Conservation (phyloP, 257 asterid species). For the Solanum tarijense region DNA sequence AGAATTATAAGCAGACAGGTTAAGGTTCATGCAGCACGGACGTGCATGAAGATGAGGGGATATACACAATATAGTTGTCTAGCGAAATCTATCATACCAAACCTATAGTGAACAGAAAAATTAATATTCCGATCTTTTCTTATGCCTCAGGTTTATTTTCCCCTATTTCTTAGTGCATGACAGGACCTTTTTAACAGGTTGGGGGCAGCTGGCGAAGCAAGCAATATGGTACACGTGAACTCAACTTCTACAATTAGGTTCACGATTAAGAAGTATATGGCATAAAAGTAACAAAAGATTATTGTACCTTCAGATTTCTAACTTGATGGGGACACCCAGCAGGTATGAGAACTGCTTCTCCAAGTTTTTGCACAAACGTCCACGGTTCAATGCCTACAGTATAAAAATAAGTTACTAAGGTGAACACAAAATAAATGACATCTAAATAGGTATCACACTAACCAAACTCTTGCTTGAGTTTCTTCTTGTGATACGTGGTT, state of each 20-base stretch:
- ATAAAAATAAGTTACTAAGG: not conserved
- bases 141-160: not conserved
- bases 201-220: not conserved
- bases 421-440: not conserved
- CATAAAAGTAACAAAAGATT: not conserved
- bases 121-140: not conserved
- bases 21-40: not conserved
- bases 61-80: not conserved
- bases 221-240: not conserved
- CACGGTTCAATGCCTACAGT: slow-evolving; percentile 69
- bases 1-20: not conserved
- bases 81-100: not conserved
- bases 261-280: not conserved
- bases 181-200: not conserved
- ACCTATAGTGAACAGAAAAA: not conserved
- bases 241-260: not conserved
- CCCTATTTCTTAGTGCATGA: not conserved
- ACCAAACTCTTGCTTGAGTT: slow-evolving; percentile 63
- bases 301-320: slow-evolving; percentile 54
- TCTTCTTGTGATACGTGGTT: slow-evolving; percentile 31
- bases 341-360: slow-evolving; percentile 86
- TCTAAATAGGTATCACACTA: slow-evolving; percentile 4
- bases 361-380: slow-evolving; percentile 78
- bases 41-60: not conserved
- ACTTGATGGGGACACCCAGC: slow-evolving; percentile 95